Evolutionary conservation across 495 filamentous ascomycete genomes (phyloP), one percentile per base, ranked within the genome.

Genomic region (Podospora conica): DNA sequence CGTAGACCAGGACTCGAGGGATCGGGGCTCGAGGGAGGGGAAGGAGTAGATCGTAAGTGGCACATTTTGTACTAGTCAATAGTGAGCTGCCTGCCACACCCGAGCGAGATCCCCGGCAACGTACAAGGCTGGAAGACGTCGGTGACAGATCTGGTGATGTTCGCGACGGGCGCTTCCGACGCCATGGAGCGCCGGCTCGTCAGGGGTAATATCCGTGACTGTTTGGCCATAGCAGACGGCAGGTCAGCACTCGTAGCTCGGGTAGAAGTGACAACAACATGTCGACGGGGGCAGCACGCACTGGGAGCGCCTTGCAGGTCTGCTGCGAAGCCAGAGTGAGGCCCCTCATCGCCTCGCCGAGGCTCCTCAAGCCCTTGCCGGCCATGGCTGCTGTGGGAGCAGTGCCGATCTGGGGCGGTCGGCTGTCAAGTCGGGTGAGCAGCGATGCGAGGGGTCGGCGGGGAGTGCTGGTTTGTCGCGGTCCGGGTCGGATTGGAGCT

Each of bases 21-120:
- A 84, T 57, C 87, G 74, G 23, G 95, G 95, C 76, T 97, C 92
- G 81, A 98, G 87, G 18, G 87, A 81, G 33, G 96, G 95, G 82
- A 97, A 99, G 70, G 83, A 78, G 86, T 97, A 90, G 80, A 96
- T 84, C 58, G 95, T 98, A 11, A 92, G 81, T 29, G 87, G 84
- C 70, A 96, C 91, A 25, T 79, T 81, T 29, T 85, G 79, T 40
- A 79, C 86, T 84, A 68, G 27, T 6, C 20, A 18, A 29, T 18
- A 63, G 62, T 75, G 64, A 72, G 75, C 53, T n/a, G 29, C 24
- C 29, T 56, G 18, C 22, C 10, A 58, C 21, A 24, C 10, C 62
- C 40, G 73, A 76, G 56, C 66, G 24, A 66, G 66, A 58, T 25
- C 62, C 53, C 62, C 48, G 24, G 28, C 48, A 60, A 67, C 71